Percentiles rank a stretch among this genome's conserved stretches.
Conservation (phyloP, 257 asterid genomes). For the Jaltomata sinuosa region DNA sequence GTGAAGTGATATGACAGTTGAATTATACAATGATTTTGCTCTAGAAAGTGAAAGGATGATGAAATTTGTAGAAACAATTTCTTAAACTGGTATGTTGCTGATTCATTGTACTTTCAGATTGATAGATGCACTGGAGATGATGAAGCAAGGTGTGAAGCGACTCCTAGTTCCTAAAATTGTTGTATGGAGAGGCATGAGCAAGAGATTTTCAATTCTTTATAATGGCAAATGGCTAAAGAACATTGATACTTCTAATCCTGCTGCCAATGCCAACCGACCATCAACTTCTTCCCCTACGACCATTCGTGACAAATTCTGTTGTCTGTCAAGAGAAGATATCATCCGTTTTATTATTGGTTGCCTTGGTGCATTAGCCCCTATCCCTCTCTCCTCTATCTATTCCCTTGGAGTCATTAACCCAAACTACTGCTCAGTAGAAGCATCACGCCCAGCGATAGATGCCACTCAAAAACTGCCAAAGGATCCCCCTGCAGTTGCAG, state of each 20-base stretch:
- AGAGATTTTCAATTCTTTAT: constrained; percentile 79
- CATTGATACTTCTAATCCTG: constrained; percentile 27
- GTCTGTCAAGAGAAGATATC: constrained; percentile 88
- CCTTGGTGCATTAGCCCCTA: constrained; percentile 95
- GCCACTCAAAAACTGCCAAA: constrained; percentile 43
- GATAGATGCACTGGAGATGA: constrained; percentile 97
- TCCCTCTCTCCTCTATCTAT: constrained; percentile 81
- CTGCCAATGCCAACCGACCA: constrained; percentile 28
- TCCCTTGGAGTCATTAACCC: constrained; percentile 65
- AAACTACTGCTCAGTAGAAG: constrained; percentile 49
- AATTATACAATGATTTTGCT: neutral
- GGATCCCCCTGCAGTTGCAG: constrained; percentile 86
- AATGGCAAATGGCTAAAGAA: constrained; percentile 89
- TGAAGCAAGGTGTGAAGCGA: constrained; percentile 95
- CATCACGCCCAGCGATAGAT: constrained; percentile 63
- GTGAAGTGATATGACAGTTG: neutral
- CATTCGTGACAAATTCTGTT: constrained; percentile 61
- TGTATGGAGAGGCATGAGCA: constrained; percentile 91
- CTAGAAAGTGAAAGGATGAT: neutral
- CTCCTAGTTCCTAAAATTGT: constrained; percentile 84
- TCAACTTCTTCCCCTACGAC: constrained; percentile 49
- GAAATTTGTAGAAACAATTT: neutral
- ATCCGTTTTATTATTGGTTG: constrained; percentile 92
- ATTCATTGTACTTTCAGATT: constrained; percentile 38
- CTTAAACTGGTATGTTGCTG: neutral